Evolutionary conservation across 1,139 yeast genomes (phyloP).

Genomic region (Saccharomyces hybrid): DNA sequence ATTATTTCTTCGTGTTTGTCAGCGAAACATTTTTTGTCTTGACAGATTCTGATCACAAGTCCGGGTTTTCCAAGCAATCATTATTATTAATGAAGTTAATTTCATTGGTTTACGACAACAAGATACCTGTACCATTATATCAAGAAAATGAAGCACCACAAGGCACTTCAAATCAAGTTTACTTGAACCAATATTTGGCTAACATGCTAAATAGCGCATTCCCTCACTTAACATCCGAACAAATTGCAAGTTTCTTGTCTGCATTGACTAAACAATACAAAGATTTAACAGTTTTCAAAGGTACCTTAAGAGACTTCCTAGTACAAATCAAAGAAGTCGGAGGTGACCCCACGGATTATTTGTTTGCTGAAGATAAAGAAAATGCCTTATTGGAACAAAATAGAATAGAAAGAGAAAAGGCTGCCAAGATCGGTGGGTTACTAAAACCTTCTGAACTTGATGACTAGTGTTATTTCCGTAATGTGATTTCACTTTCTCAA

Average conservation of each 20-base stretch:
- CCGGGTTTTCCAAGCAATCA: constrained; percentile 87
- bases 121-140: constrained; percentile 71
- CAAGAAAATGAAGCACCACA: constrained; percentile 66
- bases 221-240: constrained; percentile 80
- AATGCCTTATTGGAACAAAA: constrained; percentile 63
- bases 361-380: constrained; percentile 91
- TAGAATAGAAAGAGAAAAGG: constrained; percentile 68
- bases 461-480: constrained; percentile 38
- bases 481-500: neutral
- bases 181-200: constrained; percentile 73
- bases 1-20: constrained; percentile 80
- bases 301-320: constrained; percentile 86
- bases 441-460: constrained; percentile 95
- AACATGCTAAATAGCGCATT: constrained; percentile 79
- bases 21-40: constrained; percentile 88
- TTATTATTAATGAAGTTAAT: constrained; percentile 77
- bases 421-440: constrained; percentile 85
- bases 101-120: constrained; percentile 70
- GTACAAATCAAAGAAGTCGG: constrained; percentile 94
- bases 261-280: constrained; percentile 68
- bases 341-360: constrained; percentile 84
- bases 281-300: constrained; percentile 71
- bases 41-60: constrained; percentile 95
- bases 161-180: constrained; percentile 77
- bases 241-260: constrained; percentile 70